A percentile compares a stretch with the other conserved stretches of the same genome.
Evolutionary conservation across 495 filamentous ascomycete species (phyloP).

Genomic region (Hypoxylon intermedium): DNA sequence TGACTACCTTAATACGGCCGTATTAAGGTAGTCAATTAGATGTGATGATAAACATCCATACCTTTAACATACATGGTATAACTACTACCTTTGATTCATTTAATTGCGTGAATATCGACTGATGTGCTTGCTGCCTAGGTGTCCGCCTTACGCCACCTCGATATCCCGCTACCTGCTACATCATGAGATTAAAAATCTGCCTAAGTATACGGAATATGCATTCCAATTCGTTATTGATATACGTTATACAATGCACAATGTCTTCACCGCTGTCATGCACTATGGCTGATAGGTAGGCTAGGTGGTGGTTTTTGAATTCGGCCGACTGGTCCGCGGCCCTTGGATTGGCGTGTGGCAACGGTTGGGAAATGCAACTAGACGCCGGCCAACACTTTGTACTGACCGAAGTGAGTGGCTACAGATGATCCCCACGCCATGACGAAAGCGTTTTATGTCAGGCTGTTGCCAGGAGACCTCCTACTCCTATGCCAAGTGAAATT

Average conservation of each 20-base stretch:
- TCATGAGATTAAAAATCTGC: neutral
- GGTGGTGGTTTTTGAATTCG: neutral
- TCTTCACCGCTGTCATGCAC: conserved; percentile 22
- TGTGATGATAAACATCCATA: no score
- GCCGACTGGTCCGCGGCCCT: neutral
- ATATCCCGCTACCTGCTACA: neutral
- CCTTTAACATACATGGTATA: no score
- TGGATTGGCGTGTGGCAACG: neutral
- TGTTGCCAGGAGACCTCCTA: neutral
- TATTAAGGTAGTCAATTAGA: no score
- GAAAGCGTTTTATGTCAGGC: conserved; percentile 4
- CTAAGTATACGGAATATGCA: no score
- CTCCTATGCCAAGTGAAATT: conserved; percentile 7
- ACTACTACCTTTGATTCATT: no score
- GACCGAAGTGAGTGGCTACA: neutral
- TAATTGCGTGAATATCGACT: neutral
- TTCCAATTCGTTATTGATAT: neutral
- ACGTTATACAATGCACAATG: neutral
- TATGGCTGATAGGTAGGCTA: neutral
- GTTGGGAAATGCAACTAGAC: neutral
- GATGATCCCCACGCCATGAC: conserved; percentile 7
- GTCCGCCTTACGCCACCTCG: conserved; percentile 1
- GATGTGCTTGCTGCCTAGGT: neutral
- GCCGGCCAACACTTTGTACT: neutral
- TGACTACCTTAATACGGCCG: no score